Conservation (phyloP, 352 stramenopile genomes). For the Phytophthora idaei region DNA sequence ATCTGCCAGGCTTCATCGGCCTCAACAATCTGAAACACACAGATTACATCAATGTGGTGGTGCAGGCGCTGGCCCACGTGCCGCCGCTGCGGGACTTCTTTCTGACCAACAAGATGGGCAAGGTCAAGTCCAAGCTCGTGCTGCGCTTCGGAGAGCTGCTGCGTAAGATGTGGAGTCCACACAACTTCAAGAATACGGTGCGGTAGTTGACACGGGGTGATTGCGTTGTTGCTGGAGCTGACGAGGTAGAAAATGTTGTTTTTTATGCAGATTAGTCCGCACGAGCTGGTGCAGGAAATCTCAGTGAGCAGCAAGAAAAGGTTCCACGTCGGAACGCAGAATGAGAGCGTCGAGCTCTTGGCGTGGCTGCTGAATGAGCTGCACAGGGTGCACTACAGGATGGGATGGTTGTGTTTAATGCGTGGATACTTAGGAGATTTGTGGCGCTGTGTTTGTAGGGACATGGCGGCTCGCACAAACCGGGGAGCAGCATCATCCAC, state of each 20-base stretch:
- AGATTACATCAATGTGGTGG: conserved; percentile 97
- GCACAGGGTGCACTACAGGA: conserved; percentile 65
- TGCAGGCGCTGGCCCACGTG: conserved; percentile 97
- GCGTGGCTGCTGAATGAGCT: conserved; percentile 96
- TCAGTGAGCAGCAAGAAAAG: conserved; percentile 95
- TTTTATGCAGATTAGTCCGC: conserved; percentile 86
- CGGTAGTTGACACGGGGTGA: conserved; percentile 22
- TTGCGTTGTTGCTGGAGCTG: conserved; percentile 3
- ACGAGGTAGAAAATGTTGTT: not conserved
- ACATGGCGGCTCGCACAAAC: conserved; percentile 84
- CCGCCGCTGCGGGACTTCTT: conserved; percentile 97
- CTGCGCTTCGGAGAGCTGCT: conserved; percentile 96
- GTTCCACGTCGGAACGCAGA: conserved; percentile 95
- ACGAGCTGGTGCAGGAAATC: conserved; percentile 97
- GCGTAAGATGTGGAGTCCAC: conserved; percentile 97
- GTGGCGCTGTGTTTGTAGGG: conserved; percentile 40
- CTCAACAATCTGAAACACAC: conserved; percentile 98
- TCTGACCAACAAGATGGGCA: conserved; percentile 63
- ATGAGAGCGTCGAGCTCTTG: conserved; percentile 96
- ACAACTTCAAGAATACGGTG: conserved; percentile 99
- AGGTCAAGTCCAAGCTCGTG: conserved; percentile 86
- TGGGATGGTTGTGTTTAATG: not conserved
- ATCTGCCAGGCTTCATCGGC: conserved; percentile 97
- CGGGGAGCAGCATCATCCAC: conserved; percentile 93
- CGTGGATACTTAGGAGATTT: conserved; percentile 6